Evolutionary conservation across 2,329 filamentous ascomycete species (phyloP), one percentile per base, ranked within the genome.

Genomic region (Ophiobolus disseminans): DNA sequence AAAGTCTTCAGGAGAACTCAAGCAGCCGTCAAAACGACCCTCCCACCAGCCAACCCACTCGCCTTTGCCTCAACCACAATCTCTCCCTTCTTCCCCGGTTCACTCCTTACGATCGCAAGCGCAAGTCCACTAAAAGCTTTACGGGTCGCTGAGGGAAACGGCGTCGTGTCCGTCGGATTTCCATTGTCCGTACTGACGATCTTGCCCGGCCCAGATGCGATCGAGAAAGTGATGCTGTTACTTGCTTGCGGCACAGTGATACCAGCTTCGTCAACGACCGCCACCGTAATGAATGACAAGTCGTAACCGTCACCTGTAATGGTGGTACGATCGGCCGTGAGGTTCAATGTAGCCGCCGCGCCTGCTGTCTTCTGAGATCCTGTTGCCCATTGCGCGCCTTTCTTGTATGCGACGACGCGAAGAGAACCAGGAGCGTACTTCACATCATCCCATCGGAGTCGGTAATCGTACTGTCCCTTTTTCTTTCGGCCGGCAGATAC

Each of bases 401-500:
- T 65, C 63, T 79, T 81, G 62, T 78, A 82, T 0, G 77, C 68
- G 1, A 78, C 73, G 1, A 82, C 80, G 16, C 57, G 62, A 17
- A 83, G 49, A 35, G 80, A 73, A 7, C 81, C 81, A 0, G 80
- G 68, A 25, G 73, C 50, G 55, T 83, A 83, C 1, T 65, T 62
- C 1, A 82, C 74, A 2, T 78, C 64, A 55, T 83, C 79, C 80
- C 80, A 83, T 3, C 81, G 75, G 57, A 83, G 77, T 14, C 80
- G 76, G 55, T 81, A 82, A n/a, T 69, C 59, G 11, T 58, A 68
- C 25, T 67, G 39, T 0, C 45, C 68, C 36, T 68, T 73, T 48
- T 65, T 73, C 49, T 70, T 55, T 1, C 74, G 63, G 1, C 81
- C 81, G 3, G 70, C 70, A 0, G 78, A 80, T 31, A 72, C 55